Base-by-base conservation (phyloP, 164 flowering plant genomes). In the Litsea cubeba region DNA sequence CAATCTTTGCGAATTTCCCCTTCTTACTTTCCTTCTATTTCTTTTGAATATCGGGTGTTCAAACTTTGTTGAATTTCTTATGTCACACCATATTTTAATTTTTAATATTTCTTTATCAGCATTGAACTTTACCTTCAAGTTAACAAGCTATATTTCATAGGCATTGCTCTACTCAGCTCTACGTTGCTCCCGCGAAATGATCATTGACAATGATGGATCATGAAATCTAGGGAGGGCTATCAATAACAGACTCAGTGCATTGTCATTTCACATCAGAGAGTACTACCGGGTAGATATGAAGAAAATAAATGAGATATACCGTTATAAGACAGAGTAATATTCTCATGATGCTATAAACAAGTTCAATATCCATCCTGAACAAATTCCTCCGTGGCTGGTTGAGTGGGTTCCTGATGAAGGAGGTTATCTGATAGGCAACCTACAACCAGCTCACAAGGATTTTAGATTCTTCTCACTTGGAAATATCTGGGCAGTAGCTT, bases 361-460 rank as follows among this genome's bases (percentile, higher is more conserved):
- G 83, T 93, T 93, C 87, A 93, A 93, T 69, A 93, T 93, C 51
- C 91, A 93, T 79, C 96, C 97, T 18, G 98, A 93, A 12, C 98
- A 93, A 79, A 91, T 91, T 64, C 95, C 98, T 65, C 20, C 77
- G 12, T 93, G 98, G 98, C 83, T 93, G 18, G 86, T 90, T 66
- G 95, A 93, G 68, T 93, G 98, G 97, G 76, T 91, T 74, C 95
- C 96, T n/a, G 98, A 91, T 76, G 77, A 79, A 74, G 93, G 95
- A 30, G 98, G 98, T 12, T 93, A 91, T 82, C 79, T 91, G 66
- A 84, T 91, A 54, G 98, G 98, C 68, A 93, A 93, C 80, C 84
- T 93, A 20, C 97, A 93, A 77, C 98, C 98, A 5, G 97, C 91
- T 70, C 97, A 91, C 77, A 91, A 91, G 98, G 97, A 94, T 75